Evolutionary conservation across 306 rosid species (phyloP), one percentile per base, ranked within the genome.

Genomic region (Glycine latifolia): DNA sequence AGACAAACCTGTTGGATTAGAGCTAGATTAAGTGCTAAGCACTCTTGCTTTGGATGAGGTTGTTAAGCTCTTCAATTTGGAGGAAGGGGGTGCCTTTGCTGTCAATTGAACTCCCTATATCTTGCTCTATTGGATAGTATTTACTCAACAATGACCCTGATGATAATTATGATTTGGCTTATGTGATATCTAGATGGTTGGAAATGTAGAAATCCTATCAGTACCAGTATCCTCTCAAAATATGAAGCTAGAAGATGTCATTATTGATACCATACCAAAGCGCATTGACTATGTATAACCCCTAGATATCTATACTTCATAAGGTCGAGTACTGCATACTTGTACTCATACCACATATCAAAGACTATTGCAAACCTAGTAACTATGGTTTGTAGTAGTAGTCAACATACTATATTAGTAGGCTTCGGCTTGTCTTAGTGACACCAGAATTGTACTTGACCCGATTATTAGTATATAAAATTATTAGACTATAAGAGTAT

Each of bases 31-130:
- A 97, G 73, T 82, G 92, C 17, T 90, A 93, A 14, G 89, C 95
- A 4, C 85, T 93, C 9, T 71, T 91, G 89, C 92, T 97, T 0
- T 90, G 48, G 97, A 95, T 78, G 97, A 96, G 4, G 90, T 91
- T 41, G 93, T 91, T 1, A 90, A 91, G 88, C 73, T 91, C 61
- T 88, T 95, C 89, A 93, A 95, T 78, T 89, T 93, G 95, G 96
- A 90, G 81, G 97, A 93, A 87, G 98, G 97, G 99, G 97, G 4
- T 33, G 97, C 97, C 8, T 93, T 95, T 47, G 91, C 95, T 5
- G 83, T 85, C 85, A 90, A 94, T 46, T 44, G 7, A 70, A 59
- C 53, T 50, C 52, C 35, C 53, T 6, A 46, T 10, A 31, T 46
- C 31, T 16, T 61, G 13, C 2, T 4, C 26, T 15, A 17, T 58